Evolutionary conservation across 1,284 basidiomycete species (phyloP), one percentile per base, ranked within the genome.

Genomic region (Ustilago nuda): DNA sequence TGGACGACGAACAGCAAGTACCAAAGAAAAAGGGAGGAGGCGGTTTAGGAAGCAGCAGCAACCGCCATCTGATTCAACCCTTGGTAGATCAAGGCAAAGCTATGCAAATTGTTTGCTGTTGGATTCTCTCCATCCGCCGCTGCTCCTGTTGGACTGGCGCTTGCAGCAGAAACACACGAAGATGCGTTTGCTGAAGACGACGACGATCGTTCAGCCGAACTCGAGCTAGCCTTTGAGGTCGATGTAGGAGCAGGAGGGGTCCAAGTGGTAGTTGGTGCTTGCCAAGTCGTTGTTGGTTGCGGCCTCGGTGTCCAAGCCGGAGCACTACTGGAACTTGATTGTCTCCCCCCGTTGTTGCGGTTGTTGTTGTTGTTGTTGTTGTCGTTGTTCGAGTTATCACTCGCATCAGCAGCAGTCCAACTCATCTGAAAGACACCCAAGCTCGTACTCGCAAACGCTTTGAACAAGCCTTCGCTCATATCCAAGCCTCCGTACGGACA

Each of bases 401-500:
- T 63, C 0, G 63, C 66, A 45, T 66, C 72, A 4, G 55, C 63
- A 6, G 53, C 50, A n/a, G 56, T 61, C 81, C 81, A 83, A 36
- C 39, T 48, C 76, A 83, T 81, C 17, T 82, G 55, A 54, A 83
- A 79, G 17, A 78, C 71, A 36, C 81, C 81, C 8, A 59, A 30
- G 33, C 33, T 59, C 3, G 76, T 37, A 59, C 62, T 75, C 4
- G 69, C 66, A 39, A 82, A 74, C 7, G 66, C 61, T 12, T 19
- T 43, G 87, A 97, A 97, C 45, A 97, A 89, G 37, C 90, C 89
- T 4, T 86, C 82, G n/a, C 92, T 92, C 73, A 95, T 88, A 87
- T 97, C 94, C 58, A 96, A 89, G 27, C 89, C 92, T 30, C 89
- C 90, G 50, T 86, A 89, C 1, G 91, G 90, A 83, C 93, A 94